Evolutionary conservation across 495 filamentous ascomycete genomes (phyloP).

Genomic region (Penicillium simplicissimum): DNA sequence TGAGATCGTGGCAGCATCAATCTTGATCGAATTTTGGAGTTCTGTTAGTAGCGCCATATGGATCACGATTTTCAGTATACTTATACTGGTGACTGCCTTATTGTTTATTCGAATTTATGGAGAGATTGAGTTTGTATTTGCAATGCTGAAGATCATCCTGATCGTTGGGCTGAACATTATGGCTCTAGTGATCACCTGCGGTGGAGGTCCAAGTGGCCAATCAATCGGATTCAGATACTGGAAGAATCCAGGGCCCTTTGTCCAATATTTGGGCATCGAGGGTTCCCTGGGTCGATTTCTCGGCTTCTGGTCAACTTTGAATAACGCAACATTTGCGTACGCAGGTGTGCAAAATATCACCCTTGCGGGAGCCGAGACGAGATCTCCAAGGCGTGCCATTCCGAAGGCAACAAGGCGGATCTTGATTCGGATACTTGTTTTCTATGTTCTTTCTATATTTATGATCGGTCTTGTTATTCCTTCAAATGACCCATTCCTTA

Average conservation of each 20-base stretch:
- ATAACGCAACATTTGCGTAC: constrained; percentile 56
- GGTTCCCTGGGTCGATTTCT: constrained; percentile 32
- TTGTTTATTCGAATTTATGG: constrained; percentile 47
- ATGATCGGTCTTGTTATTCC: constrained; percentile 49
- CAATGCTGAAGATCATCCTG: constrained; percentile 46
- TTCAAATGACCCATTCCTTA: constrained; percentile 50
- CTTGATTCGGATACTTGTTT: constrained; percentile 41
- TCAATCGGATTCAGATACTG: constrained; percentile 26
- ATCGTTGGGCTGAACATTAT: constrained; percentile 51
- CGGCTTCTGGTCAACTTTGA: constrained; percentile 59
- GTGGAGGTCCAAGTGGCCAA: constrained; percentile 22
- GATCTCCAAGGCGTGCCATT: constrained; percentile 35
- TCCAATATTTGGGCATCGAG: constrained; percentile 20
- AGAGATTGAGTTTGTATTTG: constrained; percentile 48
- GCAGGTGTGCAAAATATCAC: constrained; percentile 54
- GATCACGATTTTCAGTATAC: constrained; percentile 45
- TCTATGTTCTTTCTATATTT: constrained; percentile 44
- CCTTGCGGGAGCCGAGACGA: constrained; percentile 49
- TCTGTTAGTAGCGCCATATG: constrained; percentile 40
- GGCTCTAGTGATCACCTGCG: constrained; percentile 35
- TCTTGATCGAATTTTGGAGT: constrained; percentile 52
- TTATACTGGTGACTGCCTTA: constrained; percentile 46
- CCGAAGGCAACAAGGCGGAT: constrained; percentile 41
- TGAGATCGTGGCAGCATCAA: constrained; percentile 45
- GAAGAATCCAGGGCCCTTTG: constrained; percentile 25